Evolutionary conservation across 1,284 basidiomycete genomes (phyloP).

Genomic region (Abortiporus biennis): DNA sequence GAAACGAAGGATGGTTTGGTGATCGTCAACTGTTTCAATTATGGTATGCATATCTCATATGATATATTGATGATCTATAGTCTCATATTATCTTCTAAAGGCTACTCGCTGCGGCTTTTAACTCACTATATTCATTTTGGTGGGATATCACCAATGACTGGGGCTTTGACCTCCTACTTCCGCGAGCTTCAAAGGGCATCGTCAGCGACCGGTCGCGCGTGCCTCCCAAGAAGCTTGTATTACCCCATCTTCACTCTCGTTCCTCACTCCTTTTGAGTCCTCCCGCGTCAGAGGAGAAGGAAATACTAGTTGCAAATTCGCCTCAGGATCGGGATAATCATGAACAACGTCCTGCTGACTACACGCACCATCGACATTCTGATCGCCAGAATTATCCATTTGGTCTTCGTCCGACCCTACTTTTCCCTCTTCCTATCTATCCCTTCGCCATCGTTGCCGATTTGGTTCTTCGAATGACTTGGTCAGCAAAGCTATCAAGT

Average conservation of each 20-base stretch:
- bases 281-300: slow-evolving; percentile 15
- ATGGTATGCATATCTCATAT: not conserved
- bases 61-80: slow-evolving; percentile 4
- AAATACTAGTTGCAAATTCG: not conserved
- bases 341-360: slow-evolving; percentile 13
- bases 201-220: slow-evolving; percentile 17
- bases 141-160: slow-evolving; percentile 99
- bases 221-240: slow-evolving; percentile 35
- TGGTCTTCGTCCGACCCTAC: slow-evolving; percentile 66
- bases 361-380: slow-evolving; percentile 18
- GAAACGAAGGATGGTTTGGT: slow-evolving; percentile 59
- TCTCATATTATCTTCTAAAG: slow-evolving; percentile 32
- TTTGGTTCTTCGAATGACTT: slow-evolving; percentile 88
- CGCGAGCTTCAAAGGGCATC: slow-evolving; percentile 19
- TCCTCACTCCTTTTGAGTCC: slow-evolving; percentile 14
- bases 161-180: slow-evolving; percentile 79
- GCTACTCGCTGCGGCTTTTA: slow-evolving; percentile 81
- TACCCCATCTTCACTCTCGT: slow-evolving; percentile 38
- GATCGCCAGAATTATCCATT: slow-evolving; percentile 49
- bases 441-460: slow-evolving; percentile 82
- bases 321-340: not conserved
- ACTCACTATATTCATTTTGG: slow-evolving; percentile 96
- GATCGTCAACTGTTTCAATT: slow-evolving; percentile 58
- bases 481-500: slow-evolving; percentile 88
- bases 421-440: slow-evolving; percentile 83